Conservation (phyloP, 176 grass and related monocot genomes). For the Olyra latifolia region DNA sequence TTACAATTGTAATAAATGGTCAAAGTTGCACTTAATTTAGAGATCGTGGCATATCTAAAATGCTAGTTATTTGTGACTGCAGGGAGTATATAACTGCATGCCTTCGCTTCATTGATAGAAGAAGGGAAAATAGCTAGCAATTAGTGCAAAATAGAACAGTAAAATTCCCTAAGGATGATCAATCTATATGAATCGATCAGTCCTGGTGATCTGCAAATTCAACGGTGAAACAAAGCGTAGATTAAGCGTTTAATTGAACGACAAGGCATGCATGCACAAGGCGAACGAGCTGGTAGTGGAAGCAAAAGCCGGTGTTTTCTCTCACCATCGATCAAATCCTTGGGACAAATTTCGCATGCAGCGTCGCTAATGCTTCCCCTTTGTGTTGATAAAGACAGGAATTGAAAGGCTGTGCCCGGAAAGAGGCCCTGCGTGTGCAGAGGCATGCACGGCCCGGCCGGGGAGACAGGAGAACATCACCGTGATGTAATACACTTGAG, state of each 20-base stretch:
- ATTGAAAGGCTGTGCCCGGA: neutral
- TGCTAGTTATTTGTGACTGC: no score
- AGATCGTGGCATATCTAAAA: no score
- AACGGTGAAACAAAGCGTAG: no score
- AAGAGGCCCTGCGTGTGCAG: neutral
- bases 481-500: constrained; percentile 48
- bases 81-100: no score
- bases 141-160: no score
- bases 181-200: no score
- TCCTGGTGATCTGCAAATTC: no score
- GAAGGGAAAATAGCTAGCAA: no score
- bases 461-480: constrained; percentile 49
- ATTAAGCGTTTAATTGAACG: neutral
- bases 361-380: constrained; percentile 28
- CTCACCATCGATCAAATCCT: constrained; percentile 30
- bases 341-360: neutral
- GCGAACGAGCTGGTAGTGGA: constrained; percentile 3
- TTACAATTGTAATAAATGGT: no score
- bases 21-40: no score
- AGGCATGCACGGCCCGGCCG: constrained; percentile 18
- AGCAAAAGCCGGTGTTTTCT: constrained; percentile 45
- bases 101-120: no score
- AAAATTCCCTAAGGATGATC: no score
- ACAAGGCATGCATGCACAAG: neutral
- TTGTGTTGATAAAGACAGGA: constrained; percentile 12